Percentiles rank a stretch among this genome's conserved stretches.
Evolutionary conservation across 345 rosid genomes (phyloP).

Genomic region (Euphorbia tirucalli): DNA sequence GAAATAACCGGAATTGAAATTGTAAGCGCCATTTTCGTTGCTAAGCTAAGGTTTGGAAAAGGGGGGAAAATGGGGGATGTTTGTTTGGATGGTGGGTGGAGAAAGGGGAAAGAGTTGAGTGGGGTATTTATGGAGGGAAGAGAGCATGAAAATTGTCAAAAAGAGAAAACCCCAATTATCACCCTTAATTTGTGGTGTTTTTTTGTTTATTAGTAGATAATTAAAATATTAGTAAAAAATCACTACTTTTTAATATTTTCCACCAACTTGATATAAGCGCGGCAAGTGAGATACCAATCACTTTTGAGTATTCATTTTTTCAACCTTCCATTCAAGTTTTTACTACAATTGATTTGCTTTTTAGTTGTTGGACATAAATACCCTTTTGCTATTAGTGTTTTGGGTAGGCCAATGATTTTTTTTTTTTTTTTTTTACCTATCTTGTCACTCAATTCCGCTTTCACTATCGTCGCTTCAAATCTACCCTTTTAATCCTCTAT

Average conservation of each 20-base stretch:
- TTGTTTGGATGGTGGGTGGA: slow-evolving; percentile 11
- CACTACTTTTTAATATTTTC: slow-evolving; percentile 3
- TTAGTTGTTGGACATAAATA: neutral
- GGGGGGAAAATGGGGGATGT: neutral
- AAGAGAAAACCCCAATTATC: slow-evolving; percentile 24
- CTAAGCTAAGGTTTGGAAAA: neutral
- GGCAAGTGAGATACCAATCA: no score
- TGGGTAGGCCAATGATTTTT: no score
- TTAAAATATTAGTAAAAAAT: slow-evolving; percentile 1
- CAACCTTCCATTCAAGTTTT: neutral
- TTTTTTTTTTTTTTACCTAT: no score
- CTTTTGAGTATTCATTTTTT: neutral
- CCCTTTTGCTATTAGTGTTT: slow-evolving; percentile 4
- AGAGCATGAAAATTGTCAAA: slow-evolving; percentile 25
- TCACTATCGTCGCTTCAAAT: no score
- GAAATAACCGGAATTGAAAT: slow-evolving; percentile 7
- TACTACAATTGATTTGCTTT: neutral
- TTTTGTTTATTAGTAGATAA: slow-evolving; percentile 5
- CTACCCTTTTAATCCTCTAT: no score
- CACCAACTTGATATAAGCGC: no score
- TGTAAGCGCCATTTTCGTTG: slow-evolving; percentile 18
- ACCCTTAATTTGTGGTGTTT: slow-evolving; percentile 36
- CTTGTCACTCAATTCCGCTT: no score
- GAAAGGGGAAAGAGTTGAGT: slow-evolving; percentile 21
- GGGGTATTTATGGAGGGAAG: slow-evolving; percentile 41